These are phyloP conservation scores for Ophiocordyceps australis DNA, from an alignment of 2,329 filamentous ascomycete species.

Conservation along the genomic window DNA sequence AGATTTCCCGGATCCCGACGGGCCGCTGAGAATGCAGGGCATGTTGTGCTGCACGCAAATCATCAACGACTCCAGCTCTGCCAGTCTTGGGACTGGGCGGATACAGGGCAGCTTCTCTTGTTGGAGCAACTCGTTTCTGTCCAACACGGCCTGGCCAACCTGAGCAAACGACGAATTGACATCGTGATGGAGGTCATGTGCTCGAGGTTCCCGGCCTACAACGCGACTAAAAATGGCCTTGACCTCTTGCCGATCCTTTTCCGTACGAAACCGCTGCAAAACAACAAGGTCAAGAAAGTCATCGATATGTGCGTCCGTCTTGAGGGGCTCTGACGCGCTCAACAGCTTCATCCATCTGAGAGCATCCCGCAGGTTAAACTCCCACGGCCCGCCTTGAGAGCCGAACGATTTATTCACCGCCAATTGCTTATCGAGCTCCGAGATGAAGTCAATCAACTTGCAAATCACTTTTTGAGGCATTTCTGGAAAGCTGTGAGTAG, in stretches of 20 bases:
- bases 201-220: conserved; percentile 33
- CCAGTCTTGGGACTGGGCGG: conserved; percentile 36
- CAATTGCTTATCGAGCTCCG: conserved; percentile 56
- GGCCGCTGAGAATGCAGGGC: conserved; percentile 75
- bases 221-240: conserved; percentile 45
- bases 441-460: conserved; percentile 64
- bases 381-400: conserved; percentile 65
- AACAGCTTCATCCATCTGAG: conserved; percentile 67
- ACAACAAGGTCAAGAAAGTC: conserved; percentile 75
- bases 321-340: conserved; percentile 31
- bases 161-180: conserved; percentile 50
- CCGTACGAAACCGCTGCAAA: conserved; percentile 67
- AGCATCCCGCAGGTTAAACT: conserved; percentile 85
- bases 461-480: conserved; percentile 40
- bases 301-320: conserved; percentile 38
- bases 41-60: conserved; percentile 74
- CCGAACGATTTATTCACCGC: conserved; percentile 39
- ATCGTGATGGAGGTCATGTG: conserved; percentile 54
- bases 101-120: conserved; percentile 31
- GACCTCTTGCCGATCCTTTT: conserved; percentile 48
- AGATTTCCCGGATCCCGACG: conserved; percentile 77
- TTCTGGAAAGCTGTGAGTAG: conserved; percentile 53
- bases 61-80: conserved; percentile 70
- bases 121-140: conserved; percentile 37
- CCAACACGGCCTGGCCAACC: conserved; percentile 58